These are phyloP conservation scores for Lepiota brunneoincarnata DNA, from an alignment of 768 basidiomycete species.

Conservation along the genomic window DNA sequence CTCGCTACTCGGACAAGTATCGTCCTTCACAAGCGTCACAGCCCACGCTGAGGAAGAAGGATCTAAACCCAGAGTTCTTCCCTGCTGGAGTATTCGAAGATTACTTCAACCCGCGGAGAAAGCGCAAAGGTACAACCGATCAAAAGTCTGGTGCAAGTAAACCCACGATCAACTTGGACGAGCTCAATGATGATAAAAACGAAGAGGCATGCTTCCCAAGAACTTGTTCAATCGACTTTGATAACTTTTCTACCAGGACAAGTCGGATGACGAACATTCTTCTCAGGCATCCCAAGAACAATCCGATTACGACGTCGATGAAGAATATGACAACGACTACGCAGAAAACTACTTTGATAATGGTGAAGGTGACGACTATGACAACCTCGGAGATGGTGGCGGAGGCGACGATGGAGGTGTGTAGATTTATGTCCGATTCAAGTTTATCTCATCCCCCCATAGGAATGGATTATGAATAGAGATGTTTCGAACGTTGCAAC, in stretches of 20 bases:
- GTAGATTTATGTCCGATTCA: not conserved
- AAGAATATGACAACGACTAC: constrained; percentile 91
- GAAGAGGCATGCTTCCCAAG: constrained; percentile 38
- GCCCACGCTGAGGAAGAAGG: constrained; percentile 66
- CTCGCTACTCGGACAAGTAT: constrained; percentile 85
- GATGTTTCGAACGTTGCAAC: not conserved
- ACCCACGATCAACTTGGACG: constrained; percentile 60
- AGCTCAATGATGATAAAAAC: constrained; percentile 63
- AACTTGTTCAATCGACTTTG: not conserved
- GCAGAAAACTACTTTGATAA: constrained; percentile 92
- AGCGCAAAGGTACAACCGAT: constrained; percentile 37
- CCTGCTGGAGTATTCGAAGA: constrained; percentile 72
- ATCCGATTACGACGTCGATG: constrained; percentile 83
- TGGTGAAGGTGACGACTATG: constrained; percentile 78
- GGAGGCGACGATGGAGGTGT: constrained; percentile 57
- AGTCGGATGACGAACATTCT: constrained; percentile 68
- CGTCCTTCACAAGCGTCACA: constrained; percentile 56
- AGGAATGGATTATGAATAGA: constrained; percentile 16
- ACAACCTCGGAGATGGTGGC: constrained; percentile 72
- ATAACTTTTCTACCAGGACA: constrained; percentile 42
- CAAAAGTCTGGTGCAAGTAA: constrained; percentile 21
- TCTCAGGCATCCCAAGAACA: constrained; percentile 63
- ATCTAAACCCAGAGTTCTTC: constrained; percentile 75
- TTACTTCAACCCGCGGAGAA: constrained; percentile 77
- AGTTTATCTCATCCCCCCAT: not conserved